These are phyloP conservation scores for Dentipellis fragilis DNA, from an alignment of 768 basidiomycete genomes.

Conservation along the genomic window DNA sequence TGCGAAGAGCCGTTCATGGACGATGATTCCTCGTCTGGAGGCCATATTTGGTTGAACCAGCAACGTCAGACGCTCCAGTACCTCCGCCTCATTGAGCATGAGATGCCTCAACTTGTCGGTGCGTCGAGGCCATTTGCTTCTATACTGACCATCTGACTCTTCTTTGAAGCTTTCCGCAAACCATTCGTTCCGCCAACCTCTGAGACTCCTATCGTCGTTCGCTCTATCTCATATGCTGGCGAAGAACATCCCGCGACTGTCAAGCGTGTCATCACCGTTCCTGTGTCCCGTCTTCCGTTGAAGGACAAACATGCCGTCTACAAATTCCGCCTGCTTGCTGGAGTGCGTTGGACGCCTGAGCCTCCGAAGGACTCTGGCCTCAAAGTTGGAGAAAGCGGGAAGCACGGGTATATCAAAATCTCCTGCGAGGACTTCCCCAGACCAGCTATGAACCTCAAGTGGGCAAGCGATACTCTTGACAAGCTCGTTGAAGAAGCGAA, in stretches of 20 bases:
- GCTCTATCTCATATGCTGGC: slow-evolving; percentile 68
- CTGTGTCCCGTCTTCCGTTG: slow-evolving; percentile 68
- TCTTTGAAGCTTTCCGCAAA: slow-evolving; percentile 61
- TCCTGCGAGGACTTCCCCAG: slow-evolving; percentile 80
- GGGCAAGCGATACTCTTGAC: slow-evolving; percentile 83
- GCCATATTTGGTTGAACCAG: slow-evolving; percentile 64
- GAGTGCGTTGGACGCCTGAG: slow-evolving; percentile 73
- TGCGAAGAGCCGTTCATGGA: slow-evolving; percentile 31
- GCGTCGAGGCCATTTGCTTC: slow-evolving; percentile 11
- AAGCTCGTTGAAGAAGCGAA: slow-evolving; percentile 73
- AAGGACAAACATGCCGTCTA: slow-evolving; percentile 55
- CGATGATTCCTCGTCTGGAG: slow-evolving; percentile 60
- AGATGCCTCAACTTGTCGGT: slow-evolving; percentile 85
- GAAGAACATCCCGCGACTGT: slow-evolving; percentile 62
- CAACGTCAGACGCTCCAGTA: slow-evolving; percentile 70
- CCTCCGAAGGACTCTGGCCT: slow-evolving; percentile 65
- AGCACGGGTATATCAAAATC: slow-evolving; percentile 83
- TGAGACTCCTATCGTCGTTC: slow-evolving; percentile 53
- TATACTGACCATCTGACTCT: slow-evolving; percentile 1
- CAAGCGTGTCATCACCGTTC: slow-evolving; percentile 67
- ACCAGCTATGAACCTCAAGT: slow-evolving; percentile 85
- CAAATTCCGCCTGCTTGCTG: slow-evolving; percentile 83
- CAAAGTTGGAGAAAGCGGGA: slow-evolving; percentile 31
- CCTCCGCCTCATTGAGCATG: slow-evolving; percentile 78
- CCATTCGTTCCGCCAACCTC: slow-evolving; percentile 61